phyloP scores from a whole-genome alignment of 306 rosid species.

The Ziziphus jujuba region DNA sequence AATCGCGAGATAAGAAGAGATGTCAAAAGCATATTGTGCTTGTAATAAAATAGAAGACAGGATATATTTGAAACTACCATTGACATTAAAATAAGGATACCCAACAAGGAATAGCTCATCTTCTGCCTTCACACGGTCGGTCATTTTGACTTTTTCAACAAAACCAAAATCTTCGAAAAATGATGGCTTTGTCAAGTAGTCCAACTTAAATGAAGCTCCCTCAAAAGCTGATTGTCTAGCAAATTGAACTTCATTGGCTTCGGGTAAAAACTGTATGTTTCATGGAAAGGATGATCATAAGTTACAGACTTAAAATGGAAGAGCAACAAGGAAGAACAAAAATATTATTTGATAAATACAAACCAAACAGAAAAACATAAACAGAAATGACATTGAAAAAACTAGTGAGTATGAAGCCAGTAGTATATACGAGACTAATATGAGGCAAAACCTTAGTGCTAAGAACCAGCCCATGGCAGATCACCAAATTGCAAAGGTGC shows the following conservation, averaged over 20 bases:
- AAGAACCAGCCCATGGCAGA: no score
- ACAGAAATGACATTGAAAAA: constrained; percentile 2
- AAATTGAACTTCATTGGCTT: constrained; percentile 89
- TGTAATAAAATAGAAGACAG: constrained; percentile 12
- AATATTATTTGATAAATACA: background rate
- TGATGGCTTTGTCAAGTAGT: constrained; percentile 92
- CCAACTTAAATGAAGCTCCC: constrained; percentile 86
- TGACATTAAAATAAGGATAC: constrained; percentile 93
- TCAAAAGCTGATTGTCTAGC: constrained; percentile 77
- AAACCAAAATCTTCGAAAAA: constrained; percentile 93
- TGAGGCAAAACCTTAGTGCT: no score
- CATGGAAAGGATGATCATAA: constrained; percentile 31
- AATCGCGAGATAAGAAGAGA: constrained; percentile 27
- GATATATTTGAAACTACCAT: constrained; percentile 55
- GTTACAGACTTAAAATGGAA: constrained; percentile 23
- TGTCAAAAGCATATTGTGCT: constrained; percentile 5
- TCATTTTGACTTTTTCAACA: constrained; percentile 83
- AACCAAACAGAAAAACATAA: background rate
- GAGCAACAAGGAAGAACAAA: constrained; percentile 21
- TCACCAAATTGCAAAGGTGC: no score
- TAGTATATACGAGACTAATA: no score
- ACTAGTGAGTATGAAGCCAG: background rate
- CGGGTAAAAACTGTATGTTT: constrained; percentile 83
- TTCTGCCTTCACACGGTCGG: constrained; percentile 74
- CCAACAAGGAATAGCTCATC: constrained; percentile 91